Conservation (phyloP, 352 stramenopile species). For the Pythium plurisporium region DNA sequence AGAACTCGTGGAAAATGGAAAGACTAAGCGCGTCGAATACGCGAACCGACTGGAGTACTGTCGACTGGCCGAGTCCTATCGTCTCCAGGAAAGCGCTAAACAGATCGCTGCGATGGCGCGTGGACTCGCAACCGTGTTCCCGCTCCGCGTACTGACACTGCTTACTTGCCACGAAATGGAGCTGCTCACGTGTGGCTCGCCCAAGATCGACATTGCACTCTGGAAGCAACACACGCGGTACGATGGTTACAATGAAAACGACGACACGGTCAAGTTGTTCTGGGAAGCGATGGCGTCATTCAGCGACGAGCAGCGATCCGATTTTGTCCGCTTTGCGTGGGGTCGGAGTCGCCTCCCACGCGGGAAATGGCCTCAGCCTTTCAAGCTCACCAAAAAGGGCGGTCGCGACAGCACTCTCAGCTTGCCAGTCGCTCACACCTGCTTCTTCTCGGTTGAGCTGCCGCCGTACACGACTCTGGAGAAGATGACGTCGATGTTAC, state of each 20-base stretch:
- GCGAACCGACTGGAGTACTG: slow-evolving; percentile 85
- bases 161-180: slow-evolving; percentile 90
- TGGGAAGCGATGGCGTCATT: slow-evolving; percentile 89
- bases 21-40: slow-evolving; percentile 66
- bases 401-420: slow-evolving; percentile 75
- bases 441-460: slow-evolving; percentile 95
- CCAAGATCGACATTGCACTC: slow-evolving; percentile 88
- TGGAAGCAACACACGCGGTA: slow-evolving; percentile 86
- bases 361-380: slow-evolving; percentile 85
- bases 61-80: slow-evolving; percentile 65
- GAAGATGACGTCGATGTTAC: slow-evolving; percentile 88
- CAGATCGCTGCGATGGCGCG: slow-evolving; percentile 75
- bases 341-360: slow-evolving; percentile 88
- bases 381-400: slow-evolving; percentile 90
- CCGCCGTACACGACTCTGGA: slow-evolving; percentile 90
- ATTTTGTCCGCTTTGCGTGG: slow-evolving; percentile 94
- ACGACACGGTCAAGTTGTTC: slow-evolving; percentile 84
- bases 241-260: slow-evolving; percentile 83
- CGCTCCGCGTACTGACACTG: slow-evolving; percentile 80
- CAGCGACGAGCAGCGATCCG: slow-evolving; percentile 80
- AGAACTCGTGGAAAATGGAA: slow-evolving; percentile 78
- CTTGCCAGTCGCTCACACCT: slow-evolving; percentile 93
- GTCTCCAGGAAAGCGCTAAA: slow-evolving; percentile 68
- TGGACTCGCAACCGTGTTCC: slow-evolving; percentile 83
- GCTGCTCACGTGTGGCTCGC: slow-evolving; percentile 86